Evolutionary conservation across 331 rosid species (phyloP).

Genomic region (Spiraea crenata): DNA sequence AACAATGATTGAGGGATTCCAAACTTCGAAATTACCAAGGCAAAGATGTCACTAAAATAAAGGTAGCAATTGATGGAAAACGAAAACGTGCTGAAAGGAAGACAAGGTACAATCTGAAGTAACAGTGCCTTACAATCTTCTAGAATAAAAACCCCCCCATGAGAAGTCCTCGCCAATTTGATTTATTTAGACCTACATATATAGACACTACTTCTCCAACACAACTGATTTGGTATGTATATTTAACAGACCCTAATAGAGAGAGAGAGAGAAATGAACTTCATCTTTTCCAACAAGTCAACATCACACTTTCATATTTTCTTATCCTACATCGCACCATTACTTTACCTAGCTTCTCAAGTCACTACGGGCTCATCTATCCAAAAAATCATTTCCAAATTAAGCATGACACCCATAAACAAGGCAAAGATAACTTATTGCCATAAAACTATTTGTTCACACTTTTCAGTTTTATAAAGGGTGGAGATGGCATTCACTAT

Average conservation of each 20-base stretch:
- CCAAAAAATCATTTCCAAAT: not conserved
- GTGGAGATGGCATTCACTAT: too few species aligned
- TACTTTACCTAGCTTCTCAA: constrained; percentile 10
- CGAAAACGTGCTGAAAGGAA: too few species aligned
- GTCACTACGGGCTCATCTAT: not conserved
- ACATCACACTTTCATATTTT: not conserved
- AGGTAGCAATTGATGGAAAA: too few species aligned
- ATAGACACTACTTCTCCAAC: not conserved
- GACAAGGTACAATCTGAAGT: too few species aligned
- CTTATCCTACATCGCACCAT: not conserved
- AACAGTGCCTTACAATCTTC: too few species aligned
- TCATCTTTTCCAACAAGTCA: not conserved
- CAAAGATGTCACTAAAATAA: too few species aligned
- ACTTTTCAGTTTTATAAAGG: not conserved
- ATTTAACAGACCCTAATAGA: not conserved
- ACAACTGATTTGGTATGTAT: not conserved
- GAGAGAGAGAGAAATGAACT: not conserved
- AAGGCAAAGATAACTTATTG: not conserved
- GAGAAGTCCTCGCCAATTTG: too few species aligned
- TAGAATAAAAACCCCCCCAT: too few species aligned
- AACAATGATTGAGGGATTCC: too few species aligned
- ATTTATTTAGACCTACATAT: too few species aligned
- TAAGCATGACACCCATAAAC: not conserved
- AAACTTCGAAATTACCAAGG: too few species aligned
- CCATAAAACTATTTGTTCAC: not conserved